A percentile compares a stretch with the other conserved stretches of the same genome.
These are phyloP conservation scores for Aspergillus unguis DNA, from an alignment of 2,329 filamentous ascomycete genomes.

Conservation along the genomic window DNA sequence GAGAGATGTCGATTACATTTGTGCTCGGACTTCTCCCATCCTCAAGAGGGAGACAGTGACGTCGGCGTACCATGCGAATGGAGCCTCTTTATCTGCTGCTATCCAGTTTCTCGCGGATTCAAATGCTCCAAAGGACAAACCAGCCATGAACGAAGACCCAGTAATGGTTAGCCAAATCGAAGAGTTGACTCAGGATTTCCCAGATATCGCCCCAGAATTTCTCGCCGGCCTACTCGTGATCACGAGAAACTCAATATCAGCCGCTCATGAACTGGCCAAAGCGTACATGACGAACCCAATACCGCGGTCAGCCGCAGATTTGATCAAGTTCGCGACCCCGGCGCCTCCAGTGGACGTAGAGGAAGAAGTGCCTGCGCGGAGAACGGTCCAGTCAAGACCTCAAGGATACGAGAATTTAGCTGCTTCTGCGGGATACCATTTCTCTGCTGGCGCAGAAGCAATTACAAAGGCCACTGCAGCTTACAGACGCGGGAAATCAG, in stretches of 20 bases:
- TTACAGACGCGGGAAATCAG: constrained; percentile 62
- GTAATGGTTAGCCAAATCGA: constrained; percentile 49
- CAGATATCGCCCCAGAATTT: constrained; percentile 47
- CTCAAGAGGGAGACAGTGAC: constrained; percentile 48
- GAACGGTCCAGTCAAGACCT: constrained; percentile 8
- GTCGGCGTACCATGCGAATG: constrained; percentile 58
- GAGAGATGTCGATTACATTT: constrained; percentile 61
- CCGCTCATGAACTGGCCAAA: constrained; percentile 59
- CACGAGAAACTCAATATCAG: constrained; percentile 55
- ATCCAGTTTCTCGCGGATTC: constrained; percentile 54
- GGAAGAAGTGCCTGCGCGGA: constrained; percentile 21
- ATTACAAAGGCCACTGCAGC: constrained; percentile 58
- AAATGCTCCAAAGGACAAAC: constrained; percentile 41
- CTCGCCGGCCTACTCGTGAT: constrained; percentile 55
- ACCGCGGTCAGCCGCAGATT: constrained; percentile 30
- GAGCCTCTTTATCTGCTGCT: constrained; percentile 54
- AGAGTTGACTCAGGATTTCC: constrained; percentile 55
- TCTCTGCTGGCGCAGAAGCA: constrained; percentile 48
- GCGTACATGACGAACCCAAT: constrained; percentile 46
- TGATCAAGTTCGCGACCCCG: constrained; percentile 44
- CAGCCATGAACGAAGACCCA: constrained; percentile 39
- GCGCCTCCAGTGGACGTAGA: constrained; percentile 21
- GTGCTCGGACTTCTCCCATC: constrained; percentile 48
- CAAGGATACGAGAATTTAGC: constrained; percentile 28
- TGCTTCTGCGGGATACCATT: constrained; percentile 44